These are phyloP conservation scores for Suillus plorans DNA, from an alignment of 768 basidiomycete species.

Conservation along the genomic window DNA sequence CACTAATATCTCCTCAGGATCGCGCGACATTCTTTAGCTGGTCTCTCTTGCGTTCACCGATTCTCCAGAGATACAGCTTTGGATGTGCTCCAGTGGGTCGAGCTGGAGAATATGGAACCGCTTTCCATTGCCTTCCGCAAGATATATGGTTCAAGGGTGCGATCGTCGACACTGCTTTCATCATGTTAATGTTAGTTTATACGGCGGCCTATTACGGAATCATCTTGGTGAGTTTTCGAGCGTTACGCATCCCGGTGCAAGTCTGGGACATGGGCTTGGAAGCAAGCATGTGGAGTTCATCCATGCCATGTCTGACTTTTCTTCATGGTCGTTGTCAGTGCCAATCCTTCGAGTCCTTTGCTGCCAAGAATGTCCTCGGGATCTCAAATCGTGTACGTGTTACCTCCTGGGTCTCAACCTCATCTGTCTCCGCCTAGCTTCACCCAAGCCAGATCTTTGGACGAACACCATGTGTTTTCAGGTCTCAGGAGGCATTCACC, in stretches of 20 bases:
- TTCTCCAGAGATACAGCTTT: constrained; percentile 18
- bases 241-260: neutral
- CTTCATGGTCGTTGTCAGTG: neutral
- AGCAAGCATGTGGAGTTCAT: neutral
- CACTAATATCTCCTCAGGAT: neutral
- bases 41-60: constrained; percentile 4
- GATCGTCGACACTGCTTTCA: neutral
- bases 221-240: neutral
- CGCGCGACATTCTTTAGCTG: neutral
- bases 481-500: neutral
- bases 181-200: neutral
- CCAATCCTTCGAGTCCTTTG: neutral
- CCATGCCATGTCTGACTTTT: neutral
- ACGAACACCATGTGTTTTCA: neutral
- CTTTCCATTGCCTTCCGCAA: constrained; percentile 15
- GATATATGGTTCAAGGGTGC: neutral
- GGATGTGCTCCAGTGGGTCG: constrained; percentile 13
- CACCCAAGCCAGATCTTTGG: neutral
- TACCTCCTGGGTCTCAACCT: neutral
- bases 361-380: neutral
- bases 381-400: neutral
- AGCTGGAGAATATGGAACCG: constrained; percentile 15
- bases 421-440: neutral
- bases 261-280: neutral
- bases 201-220: neutral